phyloP scores from a whole-genome alignment of 768 basidiomycete genomes.

The Chalciporus pseudorubinellus region DNA sequence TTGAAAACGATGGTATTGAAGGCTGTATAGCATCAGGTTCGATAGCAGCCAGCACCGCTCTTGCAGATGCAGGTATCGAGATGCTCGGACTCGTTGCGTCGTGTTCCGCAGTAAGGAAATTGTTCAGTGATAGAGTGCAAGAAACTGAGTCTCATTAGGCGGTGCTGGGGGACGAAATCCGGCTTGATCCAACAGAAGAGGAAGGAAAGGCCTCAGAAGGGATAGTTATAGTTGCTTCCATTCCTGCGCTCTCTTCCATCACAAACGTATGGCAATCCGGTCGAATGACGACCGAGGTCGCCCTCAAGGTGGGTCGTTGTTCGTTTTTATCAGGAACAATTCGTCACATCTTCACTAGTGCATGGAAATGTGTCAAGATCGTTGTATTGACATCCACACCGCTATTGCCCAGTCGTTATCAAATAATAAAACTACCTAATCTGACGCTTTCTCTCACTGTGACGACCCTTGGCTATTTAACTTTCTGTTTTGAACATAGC shows the following conservation, averaged over 20 bases:
- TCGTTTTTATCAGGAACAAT: neutral
- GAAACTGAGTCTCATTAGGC: conserved; percentile 41
- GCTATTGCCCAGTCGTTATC: conserved; percentile 71
- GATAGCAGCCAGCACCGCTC: conserved; percentile 84
- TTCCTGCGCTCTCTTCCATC: conserved; percentile 83
- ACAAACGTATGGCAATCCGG: conserved; percentile 90
- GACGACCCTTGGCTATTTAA: neutral
- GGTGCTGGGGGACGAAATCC: conserved; percentile 53
- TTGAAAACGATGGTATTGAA: conserved; percentile 92
- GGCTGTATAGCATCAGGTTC: conserved; percentile 83
- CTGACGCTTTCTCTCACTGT: neutral
- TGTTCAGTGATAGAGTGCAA: neutral
- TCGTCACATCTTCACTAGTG: conserved; percentile 44
- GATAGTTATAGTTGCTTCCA: conserved; percentile 73
- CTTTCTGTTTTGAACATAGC: neutral
- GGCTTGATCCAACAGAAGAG: conserved; percentile 78
- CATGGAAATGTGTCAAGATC: conserved; percentile 64
- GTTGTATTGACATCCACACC: conserved; percentile 72
- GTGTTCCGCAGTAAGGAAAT: conserved; percentile 63
- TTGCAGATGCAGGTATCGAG: conserved; percentile 92
- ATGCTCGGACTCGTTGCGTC: conserved; percentile 86
- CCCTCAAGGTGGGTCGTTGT: conserved; percentile 51
- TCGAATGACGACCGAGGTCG: conserved; percentile 50
- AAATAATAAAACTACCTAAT: conserved; percentile 13
- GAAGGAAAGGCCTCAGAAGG: conserved; percentile 61